Evolutionary conservation across 2,329 filamentous ascomycete genomes (phyloP).

Genomic region (Alternaria tenuissima): DNA sequence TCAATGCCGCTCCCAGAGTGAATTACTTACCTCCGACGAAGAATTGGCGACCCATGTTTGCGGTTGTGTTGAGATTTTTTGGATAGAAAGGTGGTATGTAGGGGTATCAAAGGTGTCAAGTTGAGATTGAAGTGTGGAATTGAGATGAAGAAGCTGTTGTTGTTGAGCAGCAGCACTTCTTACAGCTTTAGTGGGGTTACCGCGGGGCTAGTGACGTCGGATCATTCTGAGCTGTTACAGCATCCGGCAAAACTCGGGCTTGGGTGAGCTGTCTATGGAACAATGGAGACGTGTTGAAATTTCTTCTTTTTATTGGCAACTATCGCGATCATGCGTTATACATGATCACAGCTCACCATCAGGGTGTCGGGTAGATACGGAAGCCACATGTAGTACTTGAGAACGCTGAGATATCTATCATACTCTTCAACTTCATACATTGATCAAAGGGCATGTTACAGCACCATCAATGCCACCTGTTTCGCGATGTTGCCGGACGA

Average conservation of each 20-base stretch:
- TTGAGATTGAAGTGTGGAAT: slow-evolving; percentile 19
- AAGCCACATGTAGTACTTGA: neutral
- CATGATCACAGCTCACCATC: neutral
- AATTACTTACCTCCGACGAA: slow-evolving; percentile 77
- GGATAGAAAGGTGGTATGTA: slow-evolving; percentile 9
- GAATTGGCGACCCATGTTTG: slow-evolving; percentile 92
- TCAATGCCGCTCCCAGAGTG: neutral
- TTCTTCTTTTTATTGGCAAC: slow-evolving; percentile 11
- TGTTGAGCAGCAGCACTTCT: slow-evolving; percentile 35
- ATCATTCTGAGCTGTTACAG: slow-evolving; percentile 9
- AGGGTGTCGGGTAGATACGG: neutral
- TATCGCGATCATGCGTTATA: neutral
- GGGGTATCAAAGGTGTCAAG: slow-evolving; percentile 12
- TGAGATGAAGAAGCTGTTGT: slow-evolving; percentile 30
- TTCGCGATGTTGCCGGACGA: neutral
- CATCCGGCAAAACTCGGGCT: slow-evolving; percentile 42
- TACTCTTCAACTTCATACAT: neutral
- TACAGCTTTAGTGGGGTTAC: slow-evolving; percentile 37
- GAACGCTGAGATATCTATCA: too few species aligned
- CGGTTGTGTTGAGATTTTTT: slow-evolving; percentile 47
- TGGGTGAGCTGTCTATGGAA: slow-evolving; percentile 28
- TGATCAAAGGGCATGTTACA: neutral
- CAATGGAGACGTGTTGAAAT: slow-evolving; percentile 31
- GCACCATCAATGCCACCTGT: neutral
- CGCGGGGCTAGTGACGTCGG: slow-evolving; percentile 33